phyloP scores from a whole-genome alignment of 164 flowering plant species.

The Liquidambar formosana region DNA sequence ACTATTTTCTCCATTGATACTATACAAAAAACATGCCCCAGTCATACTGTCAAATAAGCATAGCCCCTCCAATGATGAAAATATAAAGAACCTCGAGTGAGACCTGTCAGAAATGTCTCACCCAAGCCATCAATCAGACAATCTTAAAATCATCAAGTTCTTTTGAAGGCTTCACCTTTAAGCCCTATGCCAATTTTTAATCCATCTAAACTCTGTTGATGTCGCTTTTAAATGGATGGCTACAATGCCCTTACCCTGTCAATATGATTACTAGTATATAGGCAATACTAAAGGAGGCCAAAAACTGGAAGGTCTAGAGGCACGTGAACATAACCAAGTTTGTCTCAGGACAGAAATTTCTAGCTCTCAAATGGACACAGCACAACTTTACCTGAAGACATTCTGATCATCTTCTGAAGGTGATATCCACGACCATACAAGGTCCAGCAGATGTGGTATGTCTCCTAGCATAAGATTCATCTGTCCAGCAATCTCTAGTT shows the following conservation, averaged over 20 bases:
- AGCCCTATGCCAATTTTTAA: not conserved
- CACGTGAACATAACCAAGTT: not conserved
- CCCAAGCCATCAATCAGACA: not conserved
- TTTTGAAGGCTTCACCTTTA: not conserved
- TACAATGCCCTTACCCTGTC: not conserved
- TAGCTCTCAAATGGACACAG: slow-evolving; percentile 4
- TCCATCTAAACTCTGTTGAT: no score
- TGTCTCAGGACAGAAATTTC: no score
- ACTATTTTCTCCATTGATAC: not conserved
- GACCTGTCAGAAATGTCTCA: not conserved
- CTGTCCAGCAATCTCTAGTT: slow-evolving; percentile 39
- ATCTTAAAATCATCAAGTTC: not conserved
- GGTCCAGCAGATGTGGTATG: slow-evolving; percentile 76
- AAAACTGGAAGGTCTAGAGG: slow-evolving; percentile 4
- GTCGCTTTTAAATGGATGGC: not conserved
- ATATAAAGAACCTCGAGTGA: not conserved
- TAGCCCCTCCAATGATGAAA: not conserved
- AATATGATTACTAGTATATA: not conserved
- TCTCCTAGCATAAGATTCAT: slow-evolving; percentile 95
- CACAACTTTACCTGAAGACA: slow-evolving; percentile 53
- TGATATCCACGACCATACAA: slow-evolving; percentile 95
- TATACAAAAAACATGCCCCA: not conserved
- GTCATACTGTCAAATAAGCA: not conserved
- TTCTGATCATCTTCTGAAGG: slow-evolving; percentile 73
- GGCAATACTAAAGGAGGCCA: not conserved